Conservation (phyloP, 1,139 yeast genomes). For the Yamadazyma triangularis region DNA sequence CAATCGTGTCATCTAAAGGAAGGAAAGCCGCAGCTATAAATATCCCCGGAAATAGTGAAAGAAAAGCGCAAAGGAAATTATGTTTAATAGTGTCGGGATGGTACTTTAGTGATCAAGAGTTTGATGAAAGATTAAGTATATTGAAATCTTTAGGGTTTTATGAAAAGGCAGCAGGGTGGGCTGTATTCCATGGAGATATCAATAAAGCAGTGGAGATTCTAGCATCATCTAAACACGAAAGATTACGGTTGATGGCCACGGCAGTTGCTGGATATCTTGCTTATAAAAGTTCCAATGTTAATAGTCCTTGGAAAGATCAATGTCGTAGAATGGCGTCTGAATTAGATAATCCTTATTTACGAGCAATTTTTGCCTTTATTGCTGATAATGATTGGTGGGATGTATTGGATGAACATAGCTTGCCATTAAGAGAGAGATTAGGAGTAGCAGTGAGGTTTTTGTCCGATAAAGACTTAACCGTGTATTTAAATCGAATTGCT, state of each 20-base stretch:
- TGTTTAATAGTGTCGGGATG: constrained; percentile 89
- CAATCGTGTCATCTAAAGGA: constrained; percentile 40
- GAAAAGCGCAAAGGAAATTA: constrained; percentile 63
- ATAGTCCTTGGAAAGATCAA: constrained; percentile 90
- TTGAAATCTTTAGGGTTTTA: constrained; percentile 57
- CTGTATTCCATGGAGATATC: constrained; percentile 89
- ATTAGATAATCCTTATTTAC: constrained; percentile 79
- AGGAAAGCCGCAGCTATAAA: constrained; percentile 43
- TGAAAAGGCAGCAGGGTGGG: constrained; percentile 98
- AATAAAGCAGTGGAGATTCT: constrained; percentile 73
- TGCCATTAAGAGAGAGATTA: constrained; percentile 81
- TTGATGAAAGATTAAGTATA: constrained; percentile 62
- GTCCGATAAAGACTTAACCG: constrained; percentile 69
- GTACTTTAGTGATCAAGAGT: constrained; percentile 75
- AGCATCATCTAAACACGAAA: constrained; percentile 53
- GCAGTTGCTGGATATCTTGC: constrained; percentile 93
- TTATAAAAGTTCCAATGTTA: constrained; percentile 55
- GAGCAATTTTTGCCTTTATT: constrained; percentile 90
- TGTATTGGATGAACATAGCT: constrained; percentile 82
- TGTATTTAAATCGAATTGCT: constrained; percentile 65
- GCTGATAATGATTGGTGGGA: constrained; percentile 98
- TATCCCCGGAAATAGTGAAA: constrained; percentile 45
- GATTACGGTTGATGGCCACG: constrained; percentile 77
- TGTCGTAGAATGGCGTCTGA: constrained; percentile 86
- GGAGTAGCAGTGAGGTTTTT: constrained; percentile 88